Percentiles rank a stretch among this genome's conserved stretches.
These are phyloP conservation scores for Symbiodinium natans DNA, from an alignment of 73 alveolate species.

Conservation along the genomic window DNA sequence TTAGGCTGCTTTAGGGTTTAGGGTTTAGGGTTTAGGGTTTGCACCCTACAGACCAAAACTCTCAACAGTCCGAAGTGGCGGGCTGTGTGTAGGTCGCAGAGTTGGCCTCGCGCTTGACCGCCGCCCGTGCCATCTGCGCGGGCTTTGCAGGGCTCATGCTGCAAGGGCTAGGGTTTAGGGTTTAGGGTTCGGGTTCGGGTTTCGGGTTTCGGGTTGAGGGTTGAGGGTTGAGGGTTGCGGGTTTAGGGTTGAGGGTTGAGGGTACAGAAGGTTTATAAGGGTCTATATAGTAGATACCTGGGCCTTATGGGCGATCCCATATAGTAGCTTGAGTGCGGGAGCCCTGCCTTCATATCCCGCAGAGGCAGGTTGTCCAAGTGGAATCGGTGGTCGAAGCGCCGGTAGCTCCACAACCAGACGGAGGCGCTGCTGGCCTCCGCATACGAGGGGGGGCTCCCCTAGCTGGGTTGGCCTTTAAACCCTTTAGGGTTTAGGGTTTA, in stretches of 20 bases:
- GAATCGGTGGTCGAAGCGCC: slow-evolving; percentile 72
- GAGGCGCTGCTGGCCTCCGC: slow-evolving; percentile 62
- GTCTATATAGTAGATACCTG: background rate
- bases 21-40: too few species aligned
- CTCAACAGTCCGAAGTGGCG: background rate
- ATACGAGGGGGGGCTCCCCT: background rate
- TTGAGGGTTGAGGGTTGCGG: background rate
- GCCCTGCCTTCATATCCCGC: slow-evolving; percentile 47
- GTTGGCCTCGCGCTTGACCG: background rate
- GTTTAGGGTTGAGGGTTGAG: background rate
- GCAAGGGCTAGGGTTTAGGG: too few species aligned
- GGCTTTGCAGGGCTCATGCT: too few species aligned
- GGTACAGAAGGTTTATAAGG: background rate
- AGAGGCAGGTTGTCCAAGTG: slow-evolving; percentile 63
- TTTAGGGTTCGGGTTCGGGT: background rate
- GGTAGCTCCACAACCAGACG: slow-evolving; percentile 58
- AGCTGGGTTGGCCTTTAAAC: background rate
- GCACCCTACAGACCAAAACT: too few species aligned
- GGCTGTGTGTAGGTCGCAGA: background rate
- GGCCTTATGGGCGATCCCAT: background rate
- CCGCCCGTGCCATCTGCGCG: background rate
- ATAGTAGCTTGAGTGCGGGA: background rate
- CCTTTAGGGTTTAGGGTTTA: too few species aligned
- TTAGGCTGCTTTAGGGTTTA: too few species aligned
- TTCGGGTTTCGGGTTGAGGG: background rate